These are phyloP conservation scores for Hygrophorus pudorinus DNA, from an alignment of 768 basidiomycete species.

Conservation along the genomic window DNA sequence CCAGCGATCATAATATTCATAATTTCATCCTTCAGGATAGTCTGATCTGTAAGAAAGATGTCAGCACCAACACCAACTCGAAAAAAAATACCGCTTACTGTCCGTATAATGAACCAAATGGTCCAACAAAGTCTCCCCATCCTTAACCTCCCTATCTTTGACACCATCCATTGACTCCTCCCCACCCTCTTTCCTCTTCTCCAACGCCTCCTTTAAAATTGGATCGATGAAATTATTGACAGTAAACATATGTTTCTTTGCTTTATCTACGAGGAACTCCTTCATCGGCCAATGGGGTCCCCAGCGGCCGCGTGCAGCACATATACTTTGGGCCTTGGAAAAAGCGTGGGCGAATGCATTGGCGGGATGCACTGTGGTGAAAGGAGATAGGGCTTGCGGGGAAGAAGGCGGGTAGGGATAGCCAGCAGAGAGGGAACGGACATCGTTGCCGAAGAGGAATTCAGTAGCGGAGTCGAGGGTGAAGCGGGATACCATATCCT, in stretches of 20 bases:
- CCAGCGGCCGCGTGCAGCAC: slow-evolving; percentile 26
- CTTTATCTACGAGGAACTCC: slow-evolving; percentile 43
- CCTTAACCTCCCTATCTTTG: slow-evolving; percentile 17
- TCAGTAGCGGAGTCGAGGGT: slow-evolving; percentile 57
- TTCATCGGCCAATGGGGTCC: slow-evolving; percentile 36
- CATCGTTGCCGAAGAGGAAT: slow-evolving; percentile 49
- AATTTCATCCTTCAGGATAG: slow-evolving; percentile 36
- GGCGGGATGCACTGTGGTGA: slow-evolving; percentile 22
- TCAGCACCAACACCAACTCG: not conserved
- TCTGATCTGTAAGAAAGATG: slow-evolving; percentile 18
- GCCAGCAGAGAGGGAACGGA: slow-evolving; percentile 37
- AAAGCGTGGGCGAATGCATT: slow-evolving; percentile 42
- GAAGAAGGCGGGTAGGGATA: slow-evolving; percentile 39
- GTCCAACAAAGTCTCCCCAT: slow-evolving; percentile 35
- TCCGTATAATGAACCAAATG: slow-evolving; percentile 43
- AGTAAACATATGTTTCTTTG: slow-evolving; percentile 29
- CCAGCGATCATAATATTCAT: slow-evolving; percentile 51
- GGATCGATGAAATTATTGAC: slow-evolving; percentile 42
- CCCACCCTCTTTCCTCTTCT: slow-evolving; percentile 19
- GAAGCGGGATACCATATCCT: slow-evolving; percentile 39
- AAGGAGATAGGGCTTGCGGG: slow-evolving; percentile 17
- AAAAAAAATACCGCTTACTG: slow-evolving; percentile 21
- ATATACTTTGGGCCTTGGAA: slow-evolving; percentile 28
- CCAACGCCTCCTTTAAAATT: slow-evolving; percentile 35
- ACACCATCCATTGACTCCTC: slow-evolving; percentile 13